Percentiles rank a stretch among this genome's conserved stretches.
Conservation (phyloP, 2,329 filamentous ascomycete species). For the Cercospora brassicicola region DNA sequence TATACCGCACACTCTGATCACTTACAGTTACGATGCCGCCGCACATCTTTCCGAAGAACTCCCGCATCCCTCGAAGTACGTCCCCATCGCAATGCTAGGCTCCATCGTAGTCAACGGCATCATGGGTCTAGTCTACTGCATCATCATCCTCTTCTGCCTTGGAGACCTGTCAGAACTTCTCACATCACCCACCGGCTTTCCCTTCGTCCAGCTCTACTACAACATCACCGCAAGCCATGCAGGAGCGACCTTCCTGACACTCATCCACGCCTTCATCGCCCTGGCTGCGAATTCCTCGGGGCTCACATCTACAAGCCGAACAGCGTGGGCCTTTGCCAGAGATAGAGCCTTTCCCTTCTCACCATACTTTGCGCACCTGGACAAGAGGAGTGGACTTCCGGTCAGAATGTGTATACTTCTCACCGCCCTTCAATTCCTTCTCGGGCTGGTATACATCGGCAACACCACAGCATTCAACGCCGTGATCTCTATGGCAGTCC, state of each 20-base stretch:
- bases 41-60: slow-evolving; percentile 30
- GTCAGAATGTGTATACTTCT: slow-evolving; percentile 19
- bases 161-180: slow-evolving; percentile 26
- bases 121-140: slow-evolving; percentile 23
- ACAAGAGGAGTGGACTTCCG: slow-evolving; percentile 5
- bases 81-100: slow-evolving; percentile 32
- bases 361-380: slow-evolving; percentile 29
- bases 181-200: slow-evolving; percentile 30
- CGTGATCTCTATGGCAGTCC: slow-evolving; percentile 18
- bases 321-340: slow-evolving; percentile 41
- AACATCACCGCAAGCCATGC: slow-evolving; percentile 29
- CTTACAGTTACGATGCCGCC: slow-evolving; percentile 18
- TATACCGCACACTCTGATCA: neutral
- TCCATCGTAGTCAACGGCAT: slow-evolving; percentile 25
- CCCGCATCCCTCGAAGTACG: slow-evolving; percentile 24
- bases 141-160: slow-evolving; percentile 27
- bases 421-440: slow-evolving; percentile 18
- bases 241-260: slow-evolving; percentile 35
- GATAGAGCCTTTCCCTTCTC: slow-evolving; percentile 41
- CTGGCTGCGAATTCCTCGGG: slow-evolving; percentile 38
- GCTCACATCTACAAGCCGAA: slow-evolving; percentile 41
- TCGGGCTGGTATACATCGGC: slow-evolving; percentile 22
- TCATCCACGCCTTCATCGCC: slow-evolving; percentile 37
- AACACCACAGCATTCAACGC: slow-evolving; percentile 25
- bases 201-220: slow-evolving; percentile 30